Evolutionary conservation across 345 rosid genomes (phyloP).

Genomic region (Eucalyptus erythrocorys): DNA sequence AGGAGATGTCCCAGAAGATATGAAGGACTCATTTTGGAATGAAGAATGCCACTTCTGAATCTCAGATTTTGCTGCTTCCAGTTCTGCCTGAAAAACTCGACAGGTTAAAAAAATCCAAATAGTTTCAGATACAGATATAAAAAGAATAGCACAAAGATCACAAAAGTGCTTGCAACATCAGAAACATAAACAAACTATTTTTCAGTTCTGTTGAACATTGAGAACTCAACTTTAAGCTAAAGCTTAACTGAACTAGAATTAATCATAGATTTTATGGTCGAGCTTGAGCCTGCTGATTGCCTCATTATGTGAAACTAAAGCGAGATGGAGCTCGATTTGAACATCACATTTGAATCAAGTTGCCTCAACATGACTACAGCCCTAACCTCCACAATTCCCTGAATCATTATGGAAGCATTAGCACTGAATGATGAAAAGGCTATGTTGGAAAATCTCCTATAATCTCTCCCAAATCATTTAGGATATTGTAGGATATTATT

Average conservation of each 20-base stretch:
- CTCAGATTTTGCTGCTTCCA: conserved; percentile 68
- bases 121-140: not conserved
- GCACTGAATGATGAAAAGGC: not conserved
- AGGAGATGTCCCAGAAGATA: conserved; percentile 55
- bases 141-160: not conserved
- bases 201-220: not conserved
- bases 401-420: not conserved
- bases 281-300: not conserved
- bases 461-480: too few species aligned
- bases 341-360: not conserved
- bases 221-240: not conserved
- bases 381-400: not conserved
- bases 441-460: too few species aligned
- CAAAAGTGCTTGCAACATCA: not conserved
- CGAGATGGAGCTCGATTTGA: not conserved
- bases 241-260: not conserved
- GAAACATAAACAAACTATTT: not conserved
- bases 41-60: conserved; percentile 79
- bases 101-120: not conserved
- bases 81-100: conserved; percentile 34
- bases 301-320: not conserved
- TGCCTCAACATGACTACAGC: not conserved
- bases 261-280: not conserved
- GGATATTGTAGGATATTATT: too few species aligned
- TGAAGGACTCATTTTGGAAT: conserved; percentile 61